phyloP scores from a whole-genome alignment of 106 monocot species.

The Allium fistulosum region DNA sequence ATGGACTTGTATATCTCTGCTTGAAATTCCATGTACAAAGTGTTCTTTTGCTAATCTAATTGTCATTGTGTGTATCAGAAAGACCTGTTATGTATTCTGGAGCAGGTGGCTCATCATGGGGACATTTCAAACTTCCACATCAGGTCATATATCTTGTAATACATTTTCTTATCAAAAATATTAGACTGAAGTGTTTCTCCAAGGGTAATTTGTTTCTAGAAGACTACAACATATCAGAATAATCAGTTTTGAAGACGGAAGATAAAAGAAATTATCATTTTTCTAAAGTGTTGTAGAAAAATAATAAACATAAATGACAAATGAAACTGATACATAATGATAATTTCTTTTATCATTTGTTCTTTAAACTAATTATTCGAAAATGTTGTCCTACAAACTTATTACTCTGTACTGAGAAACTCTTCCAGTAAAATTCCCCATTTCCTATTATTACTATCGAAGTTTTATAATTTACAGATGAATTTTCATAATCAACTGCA shows the following conservation, averaged over 20 bases:
- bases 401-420: too few relatives aligned
- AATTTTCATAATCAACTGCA: slow-evolving; percentile 42
- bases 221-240: background rate
- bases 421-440: background rate
- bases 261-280: too few relatives aligned
- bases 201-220: too few relatives aligned
- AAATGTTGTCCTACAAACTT: too few relatives aligned
- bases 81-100: slow-evolving; percentile 76
- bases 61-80: slow-evolving; percentile 25
- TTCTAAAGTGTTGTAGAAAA: background rate
- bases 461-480: slow-evolving; percentile 21
- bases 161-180: too few relatives aligned
- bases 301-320: too few relatives aligned
- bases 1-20: too few relatives aligned
- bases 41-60: too few relatives aligned
- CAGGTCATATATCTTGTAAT: slow-evolving; percentile 26
- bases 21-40: too few relatives aligned
- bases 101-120: slow-evolving; percentile 75
- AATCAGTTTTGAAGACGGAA: too few relatives aligned
- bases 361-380: background rate
- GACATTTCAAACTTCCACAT: slow-evolving; percentile 68
- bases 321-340: too few relatives aligned
- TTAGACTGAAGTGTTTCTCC: too few relatives aligned
- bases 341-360: background rate
- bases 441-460: background rate